Conservation (phyloP, 768 basidiomycete genomes). For the Mycena crocata region DNA sequence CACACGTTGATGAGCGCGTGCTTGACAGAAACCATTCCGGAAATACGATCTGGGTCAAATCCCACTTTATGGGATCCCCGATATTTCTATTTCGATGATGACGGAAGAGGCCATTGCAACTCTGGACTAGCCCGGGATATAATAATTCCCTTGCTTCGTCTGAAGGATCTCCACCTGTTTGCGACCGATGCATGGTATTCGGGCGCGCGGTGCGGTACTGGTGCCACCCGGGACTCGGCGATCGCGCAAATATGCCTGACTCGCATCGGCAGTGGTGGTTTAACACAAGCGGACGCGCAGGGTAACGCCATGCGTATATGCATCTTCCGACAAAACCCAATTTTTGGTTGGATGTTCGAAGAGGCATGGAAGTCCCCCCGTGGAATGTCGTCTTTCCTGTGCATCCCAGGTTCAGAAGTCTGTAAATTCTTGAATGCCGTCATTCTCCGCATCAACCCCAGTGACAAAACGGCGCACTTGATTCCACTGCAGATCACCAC, state of each 20-base stretch:
- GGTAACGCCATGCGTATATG: constrained; percentile 29
- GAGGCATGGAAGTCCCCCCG: constrained; percentile 26
- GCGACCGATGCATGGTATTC: constrained; percentile 32
- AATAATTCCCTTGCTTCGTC: constrained; percentile 14
- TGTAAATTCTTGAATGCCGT: constrained; percentile 23
- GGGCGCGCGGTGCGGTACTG: constrained; percentile 14
- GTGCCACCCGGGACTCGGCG: constrained; percentile 7
- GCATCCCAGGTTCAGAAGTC: constrained; percentile 26
- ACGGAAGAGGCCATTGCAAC: constrained; percentile 13
- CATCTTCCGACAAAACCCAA: constrained; percentile 27
- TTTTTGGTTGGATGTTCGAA: constrained; percentile 31
- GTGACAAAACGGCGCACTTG: constrained; percentile 27
- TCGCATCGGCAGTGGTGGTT: constrained; percentile 23
- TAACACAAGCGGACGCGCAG: constrained; percentile 26
- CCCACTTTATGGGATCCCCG: constrained; percentile 26
- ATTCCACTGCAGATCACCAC: constrained; percentile 30
- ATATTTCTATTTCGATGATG: constrained; percentile 29
- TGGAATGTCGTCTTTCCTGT: constrained; percentile 24
- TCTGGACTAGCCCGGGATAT: constrained; percentile 24
- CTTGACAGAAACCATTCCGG: constrained; percentile 30
- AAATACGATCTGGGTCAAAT: constrained; percentile 26
- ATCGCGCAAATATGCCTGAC: constrained; percentile 28
- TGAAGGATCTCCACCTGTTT: constrained; percentile 20
- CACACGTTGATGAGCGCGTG: constrained; percentile 24
- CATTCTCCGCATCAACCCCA: constrained; percentile 29